Conservation (phyloP, 768 basidiomycete genomes). For the Collybia nuda region DNA sequence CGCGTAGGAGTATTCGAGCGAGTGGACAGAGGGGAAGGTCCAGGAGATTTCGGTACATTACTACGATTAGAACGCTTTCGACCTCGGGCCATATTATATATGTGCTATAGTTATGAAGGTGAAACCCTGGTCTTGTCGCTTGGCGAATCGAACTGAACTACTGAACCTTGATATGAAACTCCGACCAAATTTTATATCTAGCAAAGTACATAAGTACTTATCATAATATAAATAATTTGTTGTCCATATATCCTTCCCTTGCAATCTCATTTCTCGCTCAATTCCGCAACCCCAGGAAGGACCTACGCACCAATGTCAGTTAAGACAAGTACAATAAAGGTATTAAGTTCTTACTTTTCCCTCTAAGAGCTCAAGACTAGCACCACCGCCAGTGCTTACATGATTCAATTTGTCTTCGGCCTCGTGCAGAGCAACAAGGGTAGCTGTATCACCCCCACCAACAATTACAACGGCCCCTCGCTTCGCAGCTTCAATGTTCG, state of each 20-base stretch:
- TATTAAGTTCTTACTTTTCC: conserved; percentile 71
- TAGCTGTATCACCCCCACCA: conserved; percentile 96
- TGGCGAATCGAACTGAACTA: no score
- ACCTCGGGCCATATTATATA: conserved; percentile 41
- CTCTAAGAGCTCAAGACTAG: conserved; percentile 93
- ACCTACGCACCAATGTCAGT: conserved; percentile 42
- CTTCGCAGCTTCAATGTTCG: conserved; percentile 82
- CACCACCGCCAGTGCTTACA: conserved; percentile 94
- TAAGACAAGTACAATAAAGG: neutral
- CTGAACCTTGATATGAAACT: no score
- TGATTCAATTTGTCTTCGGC: conserved; percentile 92
- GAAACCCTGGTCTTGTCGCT: no score
- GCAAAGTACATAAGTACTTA: no score
- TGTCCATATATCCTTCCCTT: neutral
- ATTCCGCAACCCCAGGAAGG: conserved; percentile 88
- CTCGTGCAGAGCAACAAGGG: conserved; percentile 82
- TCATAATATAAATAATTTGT: no score
- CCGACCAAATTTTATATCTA: no score
- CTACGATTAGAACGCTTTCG: conserved; percentile 43
- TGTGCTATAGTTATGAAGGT: no score
- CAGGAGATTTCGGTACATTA: conserved; percentile 32
- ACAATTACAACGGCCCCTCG: conserved; percentile 92
- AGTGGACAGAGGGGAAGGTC: conserved; percentile 26
- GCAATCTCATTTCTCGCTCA: conserved; percentile 77
- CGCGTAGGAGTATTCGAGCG: conserved; percentile 27